Conservation (phyloP, 495 filamentous ascomycete genomes). For the Trichoderma gamsii region DNA sequence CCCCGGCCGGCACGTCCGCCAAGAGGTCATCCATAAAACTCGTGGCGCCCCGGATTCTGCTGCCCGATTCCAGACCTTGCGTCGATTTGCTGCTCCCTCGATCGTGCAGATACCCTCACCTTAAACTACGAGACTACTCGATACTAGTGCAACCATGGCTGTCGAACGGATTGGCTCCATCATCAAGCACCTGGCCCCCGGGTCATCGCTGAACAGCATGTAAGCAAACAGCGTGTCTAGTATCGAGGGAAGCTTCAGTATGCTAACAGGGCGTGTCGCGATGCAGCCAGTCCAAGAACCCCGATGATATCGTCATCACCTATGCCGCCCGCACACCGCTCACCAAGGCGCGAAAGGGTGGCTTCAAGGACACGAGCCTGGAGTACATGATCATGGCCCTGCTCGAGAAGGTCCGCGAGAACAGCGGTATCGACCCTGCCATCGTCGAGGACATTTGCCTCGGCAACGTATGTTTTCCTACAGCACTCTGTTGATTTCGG, state of each 20-base stretch:
- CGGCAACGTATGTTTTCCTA: slow-evolving; percentile 65
- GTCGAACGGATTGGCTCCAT: slow-evolving; percentile 79
- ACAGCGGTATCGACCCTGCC: slow-evolving; percentile 71
- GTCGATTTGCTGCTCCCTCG: neutral
- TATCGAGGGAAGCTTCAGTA: neutral
- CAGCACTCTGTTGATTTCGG: slow-evolving; percentile 13
- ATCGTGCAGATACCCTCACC: neutral
- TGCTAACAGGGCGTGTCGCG: slow-evolving; percentile 15
- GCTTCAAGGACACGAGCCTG: slow-evolving; percentile 90
- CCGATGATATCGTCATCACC: slow-evolving; percentile 94
- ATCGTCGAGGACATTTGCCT: slow-evolving; percentile 88
- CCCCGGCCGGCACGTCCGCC: neutral
- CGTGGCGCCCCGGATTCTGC: slow-evolving; percentile 2
- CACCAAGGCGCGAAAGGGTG: slow-evolving; percentile 72
- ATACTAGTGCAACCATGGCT: slow-evolving; percentile 56
- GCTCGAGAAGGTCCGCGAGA: slow-evolving; percentile 65
- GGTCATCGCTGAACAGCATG: slow-evolving; percentile 66
- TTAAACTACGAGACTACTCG: neutral
- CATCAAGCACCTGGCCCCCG: slow-evolving; percentile 76
- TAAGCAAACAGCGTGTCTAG: slow-evolving; percentile 38
- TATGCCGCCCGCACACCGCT: slow-evolving; percentile 73
- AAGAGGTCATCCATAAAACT: neutral
- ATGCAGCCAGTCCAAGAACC: slow-evolving; percentile 79
- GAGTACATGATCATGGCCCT: slow-evolving; percentile 78
- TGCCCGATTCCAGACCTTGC: neutral